Evolutionary conservation across 2,329 filamentous ascomycete species (phyloP), one percentile per base, ranked within the genome.

Genomic region (Calonectria multiphialidica): DNA sequence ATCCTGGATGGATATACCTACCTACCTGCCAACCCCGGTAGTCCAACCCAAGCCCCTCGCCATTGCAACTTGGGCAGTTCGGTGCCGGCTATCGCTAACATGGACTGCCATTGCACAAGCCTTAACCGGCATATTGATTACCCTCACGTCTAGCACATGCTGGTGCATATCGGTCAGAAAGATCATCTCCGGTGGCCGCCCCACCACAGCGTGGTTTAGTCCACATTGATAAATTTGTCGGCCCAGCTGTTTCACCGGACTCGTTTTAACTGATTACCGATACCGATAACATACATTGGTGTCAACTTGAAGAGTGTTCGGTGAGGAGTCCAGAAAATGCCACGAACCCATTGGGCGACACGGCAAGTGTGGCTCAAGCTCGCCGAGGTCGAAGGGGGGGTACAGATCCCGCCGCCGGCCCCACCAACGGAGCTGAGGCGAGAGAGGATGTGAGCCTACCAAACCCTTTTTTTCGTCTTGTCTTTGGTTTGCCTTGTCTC

Each of bases 351-450:
- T 55, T 66, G 68, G 63, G 63, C n/a, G 13, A 15, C 30, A 71
- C 40, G 30, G 37, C 45, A 66, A 63, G 21, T 57, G 68, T 67
- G 45, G 55, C 55, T 71, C 63, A 57, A 44, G 63, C 59, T 71
- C 64, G 55, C 55, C 63, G 55, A 71, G 55, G 68, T 63, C 49
- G 68, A 70, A 61, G 50, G 61, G 50, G 61, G 62, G 68, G 55
- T 59, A 53, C 45, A 45, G 37, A 62, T 66, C 45, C 68, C 68
- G 63, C 53, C 42, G 47, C 35, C 63, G 68, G 63, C 63, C 63
- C 68, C 68, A 42, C 68, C 62, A 55, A 40, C 53, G 68, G 68
- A 71, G 35, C 53, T 64, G 49, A 55, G 47, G 44, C 44, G 35
- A 18, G 30, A 53, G 57, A 63, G 13, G 44, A 59, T 59, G 40